Percentiles rank a stretch among this genome's conserved stretches.
Evolutionary conservation across 306 rosid species (phyloP).

Genomic region (Fagus crenata): DNA sequence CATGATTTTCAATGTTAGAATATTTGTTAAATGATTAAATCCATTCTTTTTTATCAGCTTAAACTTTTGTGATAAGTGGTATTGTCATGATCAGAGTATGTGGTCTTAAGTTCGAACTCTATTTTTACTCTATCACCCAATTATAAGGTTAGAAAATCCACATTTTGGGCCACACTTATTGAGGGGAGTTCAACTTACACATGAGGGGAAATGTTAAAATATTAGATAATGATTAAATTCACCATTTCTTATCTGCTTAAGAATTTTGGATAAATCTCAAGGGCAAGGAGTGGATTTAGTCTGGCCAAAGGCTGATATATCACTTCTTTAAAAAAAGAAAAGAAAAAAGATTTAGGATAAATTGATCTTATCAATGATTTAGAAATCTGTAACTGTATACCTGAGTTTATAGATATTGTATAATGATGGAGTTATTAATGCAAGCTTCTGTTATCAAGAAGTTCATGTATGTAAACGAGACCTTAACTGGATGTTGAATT

Average conservation of each 20-base stretch:
- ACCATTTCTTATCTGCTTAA: not conserved
- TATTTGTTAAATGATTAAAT: not conserved
- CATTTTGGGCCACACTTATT: not conserved
- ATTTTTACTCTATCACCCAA: not conserved
- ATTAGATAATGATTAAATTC: not conserved
- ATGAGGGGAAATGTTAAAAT: not conserved
- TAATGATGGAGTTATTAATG: not conserved
- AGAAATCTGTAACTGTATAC: not conserved
- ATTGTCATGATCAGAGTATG: not conserved
- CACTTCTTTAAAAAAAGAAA: too few relatives aligned
- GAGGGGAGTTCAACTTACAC: not conserved
- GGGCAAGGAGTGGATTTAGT: too few relatives aligned
- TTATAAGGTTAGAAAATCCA: not conserved
- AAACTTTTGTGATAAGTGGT: not conserved
- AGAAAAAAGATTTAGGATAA: too few relatives aligned
- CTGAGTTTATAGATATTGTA: not conserved
- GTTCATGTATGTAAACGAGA: not conserved
- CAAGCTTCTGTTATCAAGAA: not conserved
- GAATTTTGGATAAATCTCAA: not conserved
- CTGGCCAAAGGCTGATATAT: too few relatives aligned
- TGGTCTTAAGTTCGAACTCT: not conserved
- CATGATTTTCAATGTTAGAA: not conserved
- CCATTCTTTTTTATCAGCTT: not conserved
- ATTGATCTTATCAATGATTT: not conserved
- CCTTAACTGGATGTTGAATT: slow-evolving; percentile 5